A percentile compares a stretch with the other conserved stretches of the same genome.
phyloP scores from a whole-genome alignment of 2,329 filamentous ascomycete species.

The Dothidotthia symphoricarpi region DNA sequence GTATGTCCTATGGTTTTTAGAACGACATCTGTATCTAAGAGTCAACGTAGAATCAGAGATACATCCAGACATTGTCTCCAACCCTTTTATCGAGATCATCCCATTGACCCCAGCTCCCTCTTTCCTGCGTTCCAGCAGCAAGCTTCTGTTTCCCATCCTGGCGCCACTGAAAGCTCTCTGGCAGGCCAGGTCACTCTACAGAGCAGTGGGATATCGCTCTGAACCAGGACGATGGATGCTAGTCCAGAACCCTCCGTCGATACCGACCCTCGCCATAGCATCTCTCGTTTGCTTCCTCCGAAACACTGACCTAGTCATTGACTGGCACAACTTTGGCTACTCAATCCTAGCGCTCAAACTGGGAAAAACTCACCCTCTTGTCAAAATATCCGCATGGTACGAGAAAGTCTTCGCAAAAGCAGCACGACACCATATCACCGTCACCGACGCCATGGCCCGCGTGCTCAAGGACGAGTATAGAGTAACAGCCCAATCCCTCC shows the following conservation, averaged over 20 bases:
- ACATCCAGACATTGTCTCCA: conserved; percentile 71
- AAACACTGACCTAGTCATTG: conserved; percentile 79
- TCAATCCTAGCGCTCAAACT: conserved; percentile 76
- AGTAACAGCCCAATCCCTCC: conserved; percentile 59
- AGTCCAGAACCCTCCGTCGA: conserved; percentile 91
- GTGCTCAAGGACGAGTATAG: conserved; percentile 68
- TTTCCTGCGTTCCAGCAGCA: conserved; percentile 64
- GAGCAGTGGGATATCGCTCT: conserved; percentile 70
- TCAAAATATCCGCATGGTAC: conserved; percentile 72
- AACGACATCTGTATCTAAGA: not conserved
- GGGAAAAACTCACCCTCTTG: conserved; percentile 67
- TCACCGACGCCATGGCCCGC: conserved; percentile 83
- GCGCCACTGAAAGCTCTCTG: conserved; percentile 83
- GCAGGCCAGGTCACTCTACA: conserved; percentile 72
- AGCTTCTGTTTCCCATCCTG: conserved; percentile 71
- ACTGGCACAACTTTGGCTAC: conserved; percentile 99
- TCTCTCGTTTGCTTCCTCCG: conserved; percentile 71
- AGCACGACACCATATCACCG: conserved; percentile 76
- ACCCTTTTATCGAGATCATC: conserved; percentile 68
- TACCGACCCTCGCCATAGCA: conserved; percentile 81
- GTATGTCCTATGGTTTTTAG: conserved; percentile 44
- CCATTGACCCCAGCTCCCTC: conserved; percentile 67
- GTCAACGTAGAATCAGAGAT: conserved; percentile 67
- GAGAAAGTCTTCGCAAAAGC: conserved; percentile 69
- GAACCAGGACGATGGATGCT: conserved; percentile 80